These are phyloP conservation scores for Petunia secreta DNA, from an alignment of 257 asterid genomes.

Conservation along the genomic window DNA sequence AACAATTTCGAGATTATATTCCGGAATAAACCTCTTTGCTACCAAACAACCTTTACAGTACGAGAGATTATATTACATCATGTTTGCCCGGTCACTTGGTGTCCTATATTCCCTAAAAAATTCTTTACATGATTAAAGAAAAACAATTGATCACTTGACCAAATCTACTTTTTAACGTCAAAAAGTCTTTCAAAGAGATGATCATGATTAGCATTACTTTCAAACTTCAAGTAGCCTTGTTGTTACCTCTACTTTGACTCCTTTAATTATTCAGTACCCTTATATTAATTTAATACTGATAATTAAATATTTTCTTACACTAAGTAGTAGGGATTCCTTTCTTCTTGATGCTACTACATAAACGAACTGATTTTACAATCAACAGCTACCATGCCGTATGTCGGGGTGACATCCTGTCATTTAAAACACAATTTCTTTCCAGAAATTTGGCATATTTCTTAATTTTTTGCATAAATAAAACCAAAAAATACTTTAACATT, in stretches of 20 bases:
- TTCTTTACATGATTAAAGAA: neutral
- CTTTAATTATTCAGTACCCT: slow-evolving; percentile 6
- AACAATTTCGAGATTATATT: too few relatives aligned
- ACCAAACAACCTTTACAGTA: too few relatives aligned
- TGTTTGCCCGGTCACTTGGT: neutral
- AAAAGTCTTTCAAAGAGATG: neutral
- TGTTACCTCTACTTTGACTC: slow-evolving; percentile 31
- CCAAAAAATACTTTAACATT: neutral
- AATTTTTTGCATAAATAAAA: neutral
- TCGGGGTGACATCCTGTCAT: slow-evolving; percentile 44
- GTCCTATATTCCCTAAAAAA: neutral
- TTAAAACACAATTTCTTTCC: slow-evolving; percentile 22
- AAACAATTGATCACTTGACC: slow-evolving; percentile 33
- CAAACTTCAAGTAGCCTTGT: slow-evolving; percentile 24
- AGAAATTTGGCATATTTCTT: neutral
- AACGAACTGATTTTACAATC: slow-evolving; percentile 27
- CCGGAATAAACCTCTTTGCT: too few relatives aligned
- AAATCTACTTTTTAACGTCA: slow-evolving; percentile 25
- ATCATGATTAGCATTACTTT: slow-evolving; percentile 21
- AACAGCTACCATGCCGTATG: slow-evolving; percentile 35
- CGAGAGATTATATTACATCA: neutral
- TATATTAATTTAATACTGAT: neutral
- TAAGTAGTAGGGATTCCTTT: slow-evolving; percentile 10
- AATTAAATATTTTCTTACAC: slow-evolving; percentile 10
- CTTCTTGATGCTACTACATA: slow-evolving; percentile 19